Evolutionary conservation across 2,329 filamentous ascomycete species (phyloP).

Genomic region (Hirsutella thompsonii): DNA sequence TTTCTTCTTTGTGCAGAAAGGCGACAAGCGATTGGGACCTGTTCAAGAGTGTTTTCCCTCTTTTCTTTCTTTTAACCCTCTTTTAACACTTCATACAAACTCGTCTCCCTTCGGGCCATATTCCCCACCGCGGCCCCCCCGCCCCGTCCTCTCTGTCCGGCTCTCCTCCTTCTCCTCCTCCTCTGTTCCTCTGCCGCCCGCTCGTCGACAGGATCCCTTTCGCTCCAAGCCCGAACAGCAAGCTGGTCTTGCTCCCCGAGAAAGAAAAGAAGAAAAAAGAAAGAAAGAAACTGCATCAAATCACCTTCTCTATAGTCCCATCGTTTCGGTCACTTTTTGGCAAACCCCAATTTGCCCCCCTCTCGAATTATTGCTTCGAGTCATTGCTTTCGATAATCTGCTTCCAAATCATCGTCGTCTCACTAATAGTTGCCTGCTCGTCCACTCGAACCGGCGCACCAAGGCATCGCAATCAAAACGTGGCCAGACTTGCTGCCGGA

Average conservation of each 20-base stretch:
- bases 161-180: background rate
- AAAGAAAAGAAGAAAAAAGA: conserved; percentile 16
- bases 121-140: conserved; percentile 1
- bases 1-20: conserved; percentile 23
- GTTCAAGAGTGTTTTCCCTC: too few species aligned
- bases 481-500: background rate
- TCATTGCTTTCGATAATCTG: conserved; percentile 28
- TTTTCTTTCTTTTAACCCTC: conserved; percentile 20
- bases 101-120: conserved; percentile 8
- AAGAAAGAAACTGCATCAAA: too few species aligned
- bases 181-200: background rate
- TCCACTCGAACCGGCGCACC: background rate
- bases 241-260: conserved; percentile 51
- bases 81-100: conserved; percentile 12
- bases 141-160: background rate
- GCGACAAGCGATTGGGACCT: conserved; percentile 20
- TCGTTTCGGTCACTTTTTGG: too few species aligned
- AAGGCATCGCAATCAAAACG: background rate
- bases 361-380: conserved; percentile 15
- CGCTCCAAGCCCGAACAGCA: conserved; percentile 31
- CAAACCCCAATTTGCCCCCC: background rate
- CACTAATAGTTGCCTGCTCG: background rate
- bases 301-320: too few species aligned
- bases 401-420: background rate
- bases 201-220: conserved; percentile 4